phyloP scores from a whole-genome alignment of 306 rosid genomes.

The Spatholobus suberectus region DNA sequence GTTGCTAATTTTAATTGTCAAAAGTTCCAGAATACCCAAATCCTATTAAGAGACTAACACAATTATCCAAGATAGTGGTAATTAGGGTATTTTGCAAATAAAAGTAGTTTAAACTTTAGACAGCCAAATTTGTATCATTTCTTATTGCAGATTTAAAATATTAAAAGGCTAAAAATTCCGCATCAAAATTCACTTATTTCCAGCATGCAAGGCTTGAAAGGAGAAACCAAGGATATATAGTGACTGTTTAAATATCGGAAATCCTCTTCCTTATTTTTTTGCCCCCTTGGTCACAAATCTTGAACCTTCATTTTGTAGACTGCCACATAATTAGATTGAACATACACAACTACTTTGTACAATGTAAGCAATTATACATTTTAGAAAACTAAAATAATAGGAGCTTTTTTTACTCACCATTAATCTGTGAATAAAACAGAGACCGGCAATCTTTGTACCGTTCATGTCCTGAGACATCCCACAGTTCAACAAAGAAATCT shows the following conservation, averaged over 20 bases:
- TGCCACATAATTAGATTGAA: conserved; percentile 16
- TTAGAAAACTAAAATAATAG: conserved; percentile 6
- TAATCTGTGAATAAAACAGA: conserved; percentile 90
- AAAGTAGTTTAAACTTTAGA: neutral
- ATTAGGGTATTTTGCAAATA: conserved; percentile 32
- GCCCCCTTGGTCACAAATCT: neutral
- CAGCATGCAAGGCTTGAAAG: conserved; percentile 24
- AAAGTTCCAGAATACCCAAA: conserved; percentile 23
- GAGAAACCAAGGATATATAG: conserved; percentile 1
- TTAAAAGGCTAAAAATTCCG: neutral
- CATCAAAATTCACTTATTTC: neutral
- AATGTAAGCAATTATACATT: conserved; percentile 6
- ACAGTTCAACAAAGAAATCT: conserved; percentile 91
- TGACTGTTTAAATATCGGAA: neutral
- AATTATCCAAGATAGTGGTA: neutral
- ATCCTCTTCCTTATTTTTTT: neutral
- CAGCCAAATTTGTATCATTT: conserved; percentile 7
- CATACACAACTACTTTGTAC: conserved; percentile 24
- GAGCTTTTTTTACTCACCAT: conserved; percentile 62
- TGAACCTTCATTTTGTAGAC: neutral
- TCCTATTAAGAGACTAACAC: conserved; percentile 7
- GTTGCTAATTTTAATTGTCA: conserved; percentile 16
- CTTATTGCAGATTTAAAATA: conserved; percentile 9
- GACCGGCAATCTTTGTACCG: conserved; percentile 95
- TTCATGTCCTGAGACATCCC: conserved; percentile 99